Evolutionary conservation across 805 yeast genomes (phyloP).

Genomic region (Candida manassasensis): DNA sequence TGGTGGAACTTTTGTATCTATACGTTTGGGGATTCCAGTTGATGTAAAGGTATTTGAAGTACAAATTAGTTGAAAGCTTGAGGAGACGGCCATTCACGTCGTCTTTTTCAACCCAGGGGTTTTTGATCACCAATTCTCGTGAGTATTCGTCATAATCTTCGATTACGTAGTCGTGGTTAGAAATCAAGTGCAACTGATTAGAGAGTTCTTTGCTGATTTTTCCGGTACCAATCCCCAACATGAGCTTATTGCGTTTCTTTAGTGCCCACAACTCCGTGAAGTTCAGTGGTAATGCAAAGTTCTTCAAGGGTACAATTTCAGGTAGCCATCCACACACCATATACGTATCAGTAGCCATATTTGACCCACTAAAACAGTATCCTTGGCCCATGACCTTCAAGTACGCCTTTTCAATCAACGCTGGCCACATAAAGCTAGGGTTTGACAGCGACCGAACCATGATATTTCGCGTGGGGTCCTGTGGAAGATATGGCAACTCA

Average conservation of each 20-base stretch:
- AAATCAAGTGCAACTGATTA: constrained; percentile 34
- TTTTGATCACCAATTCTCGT: constrained; percentile 17
- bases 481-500: constrained; percentile 34
- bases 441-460: constrained; percentile 34
- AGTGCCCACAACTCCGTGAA: constrained; percentile 16
- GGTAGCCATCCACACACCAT: constrained; percentile 72
- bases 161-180: constrained; percentile 71
- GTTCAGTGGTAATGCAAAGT: constrained; percentile 30
- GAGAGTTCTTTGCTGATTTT: constrained; percentile 30
- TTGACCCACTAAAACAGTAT: constrained; percentile 67
- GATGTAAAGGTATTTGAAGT: constrained; percentile 51
- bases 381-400: constrained; percentile 55
- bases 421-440: constrained; percentile 52
- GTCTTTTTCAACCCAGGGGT: constrained; percentile 32
- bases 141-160: constrained; percentile 18
- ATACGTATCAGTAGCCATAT: constrained; percentile 66
- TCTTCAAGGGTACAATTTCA: constrained; percentile 39
- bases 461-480: constrained; percentile 19
- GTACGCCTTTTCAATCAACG: constrained; percentile 74
- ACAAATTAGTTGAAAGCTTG: constrained; percentile 18
- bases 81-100: constrained; percentile 15
- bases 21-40: constrained; percentile 54
- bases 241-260: constrained; percentile 31
- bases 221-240: constrained; percentile 71
- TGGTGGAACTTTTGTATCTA: constrained; percentile 19